Evolutionary conservation across 305 asterid species (phyloP).

Genomic region (Ajuga reptans): DNA sequence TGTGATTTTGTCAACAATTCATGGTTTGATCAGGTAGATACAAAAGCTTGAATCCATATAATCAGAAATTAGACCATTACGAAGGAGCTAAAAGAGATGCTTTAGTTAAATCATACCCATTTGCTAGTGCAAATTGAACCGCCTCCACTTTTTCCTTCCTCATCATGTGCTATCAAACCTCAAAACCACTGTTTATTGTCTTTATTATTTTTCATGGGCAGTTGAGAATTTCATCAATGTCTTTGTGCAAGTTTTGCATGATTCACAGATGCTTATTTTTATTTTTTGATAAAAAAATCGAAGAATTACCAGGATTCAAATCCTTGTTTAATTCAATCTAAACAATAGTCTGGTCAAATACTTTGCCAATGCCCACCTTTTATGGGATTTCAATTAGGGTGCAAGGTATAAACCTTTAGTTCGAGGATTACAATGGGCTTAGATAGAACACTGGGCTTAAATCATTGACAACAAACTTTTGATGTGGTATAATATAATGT

Average conservation of each 20-base stretch:
- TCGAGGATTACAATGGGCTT: background rate
- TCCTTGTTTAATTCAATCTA: background rate
- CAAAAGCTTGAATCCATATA: background rate
- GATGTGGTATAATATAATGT: background rate
- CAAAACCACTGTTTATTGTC: background rate
- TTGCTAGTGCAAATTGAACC: background rate
- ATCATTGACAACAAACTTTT: background rate
- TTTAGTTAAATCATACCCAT: background rate
- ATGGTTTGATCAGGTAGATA: background rate
- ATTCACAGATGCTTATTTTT: background rate
- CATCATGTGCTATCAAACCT: background rate
- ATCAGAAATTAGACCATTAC: background rate
- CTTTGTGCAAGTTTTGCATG: background rate
- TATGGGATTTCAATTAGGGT: background rate
- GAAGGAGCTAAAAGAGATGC: background rate
- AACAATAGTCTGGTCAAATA: background rate
- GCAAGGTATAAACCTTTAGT: background rate
- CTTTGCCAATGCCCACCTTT: background rate
- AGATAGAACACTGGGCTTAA: background rate
- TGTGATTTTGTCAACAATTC: background rate
- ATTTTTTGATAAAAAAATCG: background rate
- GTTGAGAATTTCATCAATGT: background rate
- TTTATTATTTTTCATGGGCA: background rate
- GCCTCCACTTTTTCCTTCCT: background rate
- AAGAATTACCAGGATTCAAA: background rate